Evolutionary conservation across 106 monocot genomes (phyloP), one percentile per base, ranked within the genome.

Genomic region (Allium cepa): DNA sequence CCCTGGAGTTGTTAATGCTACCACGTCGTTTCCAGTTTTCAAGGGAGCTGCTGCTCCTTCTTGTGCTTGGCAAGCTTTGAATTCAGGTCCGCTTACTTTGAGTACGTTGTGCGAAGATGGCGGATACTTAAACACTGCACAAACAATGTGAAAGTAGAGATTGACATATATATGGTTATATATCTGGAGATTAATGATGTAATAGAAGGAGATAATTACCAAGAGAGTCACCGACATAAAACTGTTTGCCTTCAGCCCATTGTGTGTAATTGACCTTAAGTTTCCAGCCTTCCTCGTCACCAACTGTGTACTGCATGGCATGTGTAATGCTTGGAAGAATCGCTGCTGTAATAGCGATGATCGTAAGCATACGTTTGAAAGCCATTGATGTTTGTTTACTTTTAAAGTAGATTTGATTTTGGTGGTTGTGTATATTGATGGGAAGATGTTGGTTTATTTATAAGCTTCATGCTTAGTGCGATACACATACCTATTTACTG

Each of bases 251-350:
- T 9, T 18, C 22, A 47, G 73, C 65, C 73, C 64, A 73, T 9
- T 52, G 26, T 8, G 66, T 59, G 67, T 67, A 75, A 49, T 75
- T 67, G 26, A 75, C 74, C 47, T 45, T 52, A 16, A 60, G n/a
- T 4, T 3, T 45, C 74, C 74, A 67, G 10, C 74, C 74, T 7
- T 58, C 2, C 11, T 67, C 59, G 28, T 68, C 68, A 1, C 67
- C 68, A 0, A 75, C 75, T 3, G 58, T 10, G 15, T 47, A 75
- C 9, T 67, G 13, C 2, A 1, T 68, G 6, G 68, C 75, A 11
- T 7, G 11, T 2, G 63, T 61, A 4, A 53, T 49, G 7, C 51
- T 59, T 8, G 53, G 49, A 36, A 68, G 26, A n/a, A 28, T 50
- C 16, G 28, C 46, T 1, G 28, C 47, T 2, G 68, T 66, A 12